These are phyloP conservation scores for Ustilago loliicola DNA, from an alignment of 1,284 basidiomycete species.

Conservation along the genomic window DNA sequence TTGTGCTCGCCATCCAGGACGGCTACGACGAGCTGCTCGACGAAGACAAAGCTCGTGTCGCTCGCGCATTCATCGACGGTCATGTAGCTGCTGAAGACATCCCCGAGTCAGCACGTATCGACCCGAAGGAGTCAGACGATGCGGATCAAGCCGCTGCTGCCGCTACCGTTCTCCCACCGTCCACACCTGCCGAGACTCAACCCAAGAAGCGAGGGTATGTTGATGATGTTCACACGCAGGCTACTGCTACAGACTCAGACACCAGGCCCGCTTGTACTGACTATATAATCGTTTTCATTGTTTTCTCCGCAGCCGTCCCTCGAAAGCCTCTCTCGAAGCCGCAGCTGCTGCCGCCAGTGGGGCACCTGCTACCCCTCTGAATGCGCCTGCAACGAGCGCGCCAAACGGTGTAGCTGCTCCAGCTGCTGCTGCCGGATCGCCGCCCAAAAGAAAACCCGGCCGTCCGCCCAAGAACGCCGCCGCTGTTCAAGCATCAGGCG, in stretches of 20 bases:
- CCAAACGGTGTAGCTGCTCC: conserved; percentile 15
- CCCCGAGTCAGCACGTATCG: conserved; percentile 51
- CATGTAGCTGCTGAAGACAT: conserved; percentile 58
- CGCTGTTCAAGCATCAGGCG: conserved; percentile 15
- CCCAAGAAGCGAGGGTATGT: conserved; percentile 49
- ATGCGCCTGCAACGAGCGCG: neutral
- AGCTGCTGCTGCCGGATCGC: conserved; percentile 2
- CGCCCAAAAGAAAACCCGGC: conserved; percentile 31
- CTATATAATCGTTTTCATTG: neutral
- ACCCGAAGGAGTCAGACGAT: conserved; percentile 12
- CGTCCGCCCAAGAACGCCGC: conserved; percentile 35
- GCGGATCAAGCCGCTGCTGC: conserved; percentile 13
- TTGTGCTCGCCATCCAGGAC: conserved; percentile 9
- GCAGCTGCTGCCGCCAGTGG: conserved; percentile 12
- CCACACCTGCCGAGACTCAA: conserved; percentile 16
- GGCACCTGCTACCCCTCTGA: neutral
- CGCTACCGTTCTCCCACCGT: conserved; percentile 6
- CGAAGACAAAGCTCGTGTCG: conserved; percentile 40
- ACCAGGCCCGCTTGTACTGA: neutral
- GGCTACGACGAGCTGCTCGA: conserved; percentile 55
- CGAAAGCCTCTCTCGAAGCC: conserved; percentile 24
- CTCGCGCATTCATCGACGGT: conserved; percentile 47
- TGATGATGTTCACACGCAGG: no score
- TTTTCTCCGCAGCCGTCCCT: conserved; percentile 30
- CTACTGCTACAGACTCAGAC: neutral